Evolutionary conservation across 768 basidiomycete species (phyloP), one percentile per base, ranked within the genome.

Genomic region (Termitomyces titanicus): DNA sequence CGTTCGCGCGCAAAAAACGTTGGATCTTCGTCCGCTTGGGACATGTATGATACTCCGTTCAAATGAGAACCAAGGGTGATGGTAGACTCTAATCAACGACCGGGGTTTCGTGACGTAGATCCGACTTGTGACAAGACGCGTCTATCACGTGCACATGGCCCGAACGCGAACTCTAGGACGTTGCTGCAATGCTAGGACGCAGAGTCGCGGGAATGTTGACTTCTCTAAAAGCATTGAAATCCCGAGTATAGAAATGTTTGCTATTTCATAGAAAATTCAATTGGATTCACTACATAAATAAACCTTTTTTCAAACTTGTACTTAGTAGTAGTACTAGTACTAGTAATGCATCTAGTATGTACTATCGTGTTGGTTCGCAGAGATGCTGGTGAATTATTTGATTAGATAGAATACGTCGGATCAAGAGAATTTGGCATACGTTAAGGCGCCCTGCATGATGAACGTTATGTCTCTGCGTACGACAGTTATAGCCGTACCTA

Each of bases 1-100:
- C 91, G 83, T 63, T 94, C 92, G 56, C 80, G 80, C 35, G 92
- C 89, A 55, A 94, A 94, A 70, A 89, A 92, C 0, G 82, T 69
- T 2, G 68, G 63, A 24, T 84, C 84, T 52, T 79, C 78, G 43
- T 78, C 78, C 47, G 60, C 49, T 54, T 73, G 71, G 47, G 71
- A 66, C 71, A 74, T 78, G 44, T 22, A 50, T 27, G 18, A 3
- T 20, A 8, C 17, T 33, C 3, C 17, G 3, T 20, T 20, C 4
- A 3, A 45, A 31, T 27, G 29, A 42, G n/a, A 29, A 35, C 18
- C 17, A 15, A 33, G 33, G 22, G 12, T 42, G 39, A 39, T 39
- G n/a, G 37, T 38, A 38, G 37, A 38, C 10, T 20, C 9, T 38
- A n/a, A 43, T 25, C 42, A 15, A 43, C 13, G 6, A 25, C n/a